These are phyloP conservation scores for Biancaea sappan DNA, from an alignment of 306 rosid species.

Conservation along the genomic window DNA sequence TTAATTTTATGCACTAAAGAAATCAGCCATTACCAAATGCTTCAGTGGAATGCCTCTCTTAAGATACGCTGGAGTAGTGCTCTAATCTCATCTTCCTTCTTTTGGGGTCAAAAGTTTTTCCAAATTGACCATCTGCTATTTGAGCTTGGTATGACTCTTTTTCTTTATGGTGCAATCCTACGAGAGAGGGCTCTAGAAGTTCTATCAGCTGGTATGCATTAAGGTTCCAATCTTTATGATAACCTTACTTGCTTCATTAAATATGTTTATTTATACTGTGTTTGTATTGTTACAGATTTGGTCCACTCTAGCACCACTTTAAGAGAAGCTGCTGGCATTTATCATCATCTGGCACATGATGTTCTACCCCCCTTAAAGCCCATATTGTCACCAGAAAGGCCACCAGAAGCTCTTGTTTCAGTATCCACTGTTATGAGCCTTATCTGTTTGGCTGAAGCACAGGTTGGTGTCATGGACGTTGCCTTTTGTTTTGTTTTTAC, in stretches of 20 bases:
- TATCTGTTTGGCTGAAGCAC: slow-evolving; percentile 80
- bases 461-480: slow-evolving; percentile 51
- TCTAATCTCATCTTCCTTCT: slow-evolving; percentile 57
- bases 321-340: slow-evolving; percentile 84
- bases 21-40: slow-evolving; percentile 31
- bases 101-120: slow-evolving; percentile 58
- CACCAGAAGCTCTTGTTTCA: slow-evolving; percentile 61
- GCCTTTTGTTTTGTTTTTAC: background rate
- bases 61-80: slow-evolving; percentile 72
- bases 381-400: slow-evolving; percentile 49
- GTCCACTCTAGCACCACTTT: slow-evolving; percentile 62
- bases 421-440: slow-evolving; percentile 67
- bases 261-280: slow-evolving; percentile 22
- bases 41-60: slow-evolving; percentile 49
- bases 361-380: slow-evolving; percentile 53
- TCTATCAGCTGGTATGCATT: slow-evolving; percentile 54
- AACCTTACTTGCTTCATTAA: background rate
- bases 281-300: slow-evolving; percentile 57
- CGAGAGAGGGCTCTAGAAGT: slow-evolving; percentile 72
- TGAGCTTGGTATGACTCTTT: slow-evolving; percentile 71
- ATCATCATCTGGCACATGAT: slow-evolving; percentile 62
- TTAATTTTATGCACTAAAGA: slow-evolving; percentile 43
- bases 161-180: slow-evolving; percentile 68
- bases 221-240: slow-evolving; percentile 1
- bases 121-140: slow-evolving; percentile 58